phyloP scores from a whole-genome alignment of 352 stramenopile genomes.

The Phytophthora megakarya region DNA sequence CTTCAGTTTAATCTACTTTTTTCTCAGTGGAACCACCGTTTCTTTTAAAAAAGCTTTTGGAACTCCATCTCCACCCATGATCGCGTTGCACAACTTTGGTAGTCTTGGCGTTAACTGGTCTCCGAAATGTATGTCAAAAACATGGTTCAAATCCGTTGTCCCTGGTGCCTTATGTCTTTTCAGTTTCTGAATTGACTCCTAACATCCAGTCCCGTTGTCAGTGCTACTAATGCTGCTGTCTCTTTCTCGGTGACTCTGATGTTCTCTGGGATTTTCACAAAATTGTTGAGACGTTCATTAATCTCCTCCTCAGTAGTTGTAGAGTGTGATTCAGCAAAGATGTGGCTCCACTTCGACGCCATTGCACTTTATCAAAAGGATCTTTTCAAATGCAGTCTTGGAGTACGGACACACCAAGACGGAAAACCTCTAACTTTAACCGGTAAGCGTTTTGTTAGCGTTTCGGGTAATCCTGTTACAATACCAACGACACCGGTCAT shows the following conservation, averaged over 20 bases:
- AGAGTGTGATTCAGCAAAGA: not conserved
- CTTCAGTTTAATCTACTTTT: no score
- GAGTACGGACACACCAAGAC: no score
- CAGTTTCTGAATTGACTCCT: not conserved
- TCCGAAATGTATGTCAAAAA: not conserved
- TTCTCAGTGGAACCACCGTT: no score
- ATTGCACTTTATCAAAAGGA: no score
- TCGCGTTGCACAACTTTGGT: not conserved
- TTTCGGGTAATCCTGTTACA: no score
- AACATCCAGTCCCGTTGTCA: not conserved
- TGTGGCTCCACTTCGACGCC: not conserved
- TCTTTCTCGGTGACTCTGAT: not conserved
- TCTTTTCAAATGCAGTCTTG: no score
- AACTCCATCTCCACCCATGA: not conserved
- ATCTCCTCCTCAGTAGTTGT: no score
- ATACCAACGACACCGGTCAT: no score
- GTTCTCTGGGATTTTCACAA: not conserved
- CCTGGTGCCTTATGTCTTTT: not conserved
- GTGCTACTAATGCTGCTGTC: not conserved
- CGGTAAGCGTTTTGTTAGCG: no score
- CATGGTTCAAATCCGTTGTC: constrained; percentile 1
- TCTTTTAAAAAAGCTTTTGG: not conserved
- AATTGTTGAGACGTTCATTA: not conserved
- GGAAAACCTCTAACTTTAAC: no score
- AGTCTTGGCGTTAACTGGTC: not conserved